Percentiles rank a stretch among this genome's conserved stretches.
Evolutionary conservation across 2,329 filamentous ascomycete genomes (phyloP).

Genomic region (Ophiostoma ips): DNA sequence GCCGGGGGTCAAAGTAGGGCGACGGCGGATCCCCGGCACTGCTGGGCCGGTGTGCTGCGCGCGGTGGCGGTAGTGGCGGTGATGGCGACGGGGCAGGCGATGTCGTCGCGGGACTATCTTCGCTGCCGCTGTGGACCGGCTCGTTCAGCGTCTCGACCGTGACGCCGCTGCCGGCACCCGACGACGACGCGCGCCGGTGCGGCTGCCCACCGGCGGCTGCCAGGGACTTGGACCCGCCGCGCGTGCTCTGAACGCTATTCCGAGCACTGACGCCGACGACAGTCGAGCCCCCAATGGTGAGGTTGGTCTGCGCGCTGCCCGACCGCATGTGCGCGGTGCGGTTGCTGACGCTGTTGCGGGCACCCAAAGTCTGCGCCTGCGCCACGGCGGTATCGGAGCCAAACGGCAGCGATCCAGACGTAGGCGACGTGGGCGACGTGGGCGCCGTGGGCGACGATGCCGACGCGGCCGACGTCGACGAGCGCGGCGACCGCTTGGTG

Average conservation of each 20-base stretch:
- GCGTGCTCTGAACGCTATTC: slow-evolving; percentile 8
- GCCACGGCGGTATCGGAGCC: neutral
- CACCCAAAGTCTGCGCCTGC: neutral
- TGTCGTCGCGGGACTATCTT: neutral
- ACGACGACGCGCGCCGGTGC: slow-evolving; percentile 8
- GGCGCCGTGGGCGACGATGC: no score
- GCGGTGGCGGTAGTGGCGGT: neutral
- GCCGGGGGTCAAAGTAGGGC: slow-evolving; percentile 1
- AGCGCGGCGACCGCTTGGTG: neutral
- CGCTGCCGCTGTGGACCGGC: neutral
- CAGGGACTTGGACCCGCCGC: neutral
- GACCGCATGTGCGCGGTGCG: slow-evolving; percentile 5
- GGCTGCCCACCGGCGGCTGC: neutral
- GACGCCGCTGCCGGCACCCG: slow-evolving; percentile 3
- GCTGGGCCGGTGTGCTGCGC: neutral
- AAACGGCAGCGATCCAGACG: neutral
- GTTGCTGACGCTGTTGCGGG: neutral
- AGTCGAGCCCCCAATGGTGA: slow-evolving; percentile 8
- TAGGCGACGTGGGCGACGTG: slow-evolving; percentile 1
- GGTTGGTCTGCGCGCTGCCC: slow-evolving; percentile 4
- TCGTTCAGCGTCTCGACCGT: neutral
- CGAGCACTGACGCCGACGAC: slow-evolving; percentile 8
- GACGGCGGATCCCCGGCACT: neutral
- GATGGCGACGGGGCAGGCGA: neutral
- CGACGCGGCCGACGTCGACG: neutral